Base-by-base conservation (phyloP, 768 basidiomycete genomes). In the Podaxis rugospora region DNA sequence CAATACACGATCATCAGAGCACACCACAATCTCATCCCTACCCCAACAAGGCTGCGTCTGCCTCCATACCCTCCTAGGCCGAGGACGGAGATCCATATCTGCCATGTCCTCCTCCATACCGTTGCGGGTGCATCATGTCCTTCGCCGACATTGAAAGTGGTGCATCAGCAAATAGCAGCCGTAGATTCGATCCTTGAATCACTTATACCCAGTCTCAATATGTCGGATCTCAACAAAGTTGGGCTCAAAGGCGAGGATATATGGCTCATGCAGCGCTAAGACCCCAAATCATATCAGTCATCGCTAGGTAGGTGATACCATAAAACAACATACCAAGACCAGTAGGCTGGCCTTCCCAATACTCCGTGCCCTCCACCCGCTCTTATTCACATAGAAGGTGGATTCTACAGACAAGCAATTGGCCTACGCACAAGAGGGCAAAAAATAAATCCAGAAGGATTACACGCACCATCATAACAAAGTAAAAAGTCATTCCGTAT, bases 321-420 rank as follows among this genome's bases (percentile, higher is more conserved):
- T 47, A 21, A 11, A 51, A 50, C 5, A 2, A 76, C 92, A 69
- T 71, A 97, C 97, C 97, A 68, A 99, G 98, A 39, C 90, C 89
- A 4, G 93, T 92, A 0, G 97, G 97, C 49, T 80, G 80, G 6
- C 97, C 97, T 74, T 98, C 96, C 97, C 97, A 99, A 65, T 91
- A 64, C 86, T 89, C 56, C 92, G 79, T 53, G 95, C 93, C 63
- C 94, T 80, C 78, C 93, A 90, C 2, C 97, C 97, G 63, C 88
- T 95, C 78, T 92, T 93, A 75, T 98, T n/a, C n/a, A n/a, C n/a
- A n/a, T n/a, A n/a, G 71, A 99, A 98, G 0, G 97, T 96, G 71
- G 98, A 99, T 75, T 98, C 97, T 97, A 66, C 36, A 40, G 57
- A 37, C 54, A 61, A 18, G 25, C 13, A 18, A 61, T 64, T 35